These are phyloP conservation scores for Mortierella sp. DNA, from an alignment of 371 early-diverging fungal genomes.

Conservation along the genomic window DNA sequence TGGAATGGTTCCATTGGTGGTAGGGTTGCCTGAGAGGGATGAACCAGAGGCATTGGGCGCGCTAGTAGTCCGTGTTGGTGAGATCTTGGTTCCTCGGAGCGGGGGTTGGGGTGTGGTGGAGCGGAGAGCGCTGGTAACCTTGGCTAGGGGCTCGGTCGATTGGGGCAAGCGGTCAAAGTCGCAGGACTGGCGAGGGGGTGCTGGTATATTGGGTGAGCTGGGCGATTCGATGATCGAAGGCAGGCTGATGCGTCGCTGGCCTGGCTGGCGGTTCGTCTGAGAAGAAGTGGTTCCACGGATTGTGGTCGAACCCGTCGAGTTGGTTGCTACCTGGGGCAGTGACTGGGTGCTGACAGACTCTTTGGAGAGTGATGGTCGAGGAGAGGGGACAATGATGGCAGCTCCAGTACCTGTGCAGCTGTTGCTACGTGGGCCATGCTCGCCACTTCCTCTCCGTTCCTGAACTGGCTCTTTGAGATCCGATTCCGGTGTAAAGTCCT, in stretches of 20 bases:
- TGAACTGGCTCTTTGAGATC: conserved; percentile 24
- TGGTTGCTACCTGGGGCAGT: not conserved
- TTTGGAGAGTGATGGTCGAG: not conserved
- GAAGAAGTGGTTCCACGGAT: not conserved
- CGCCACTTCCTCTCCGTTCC: conserved; percentile 23
- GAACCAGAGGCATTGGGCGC: too few relatives aligned
- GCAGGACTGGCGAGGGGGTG: conserved; percentile 43
- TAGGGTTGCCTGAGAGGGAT: too few relatives aligned
- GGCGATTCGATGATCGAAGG: conserved; percentile 46
- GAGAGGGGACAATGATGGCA: not conserved
- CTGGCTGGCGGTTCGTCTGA: conserved; percentile 13
- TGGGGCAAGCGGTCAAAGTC: conserved; percentile 37
- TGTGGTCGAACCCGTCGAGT: not conserved
- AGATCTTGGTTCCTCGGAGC: too few relatives aligned
- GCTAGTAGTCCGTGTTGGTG: too few relatives aligned
- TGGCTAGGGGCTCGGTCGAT: conserved; percentile 44
- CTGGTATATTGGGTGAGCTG: conserved; percentile 22
- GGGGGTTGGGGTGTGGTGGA: conserved; percentile 7
- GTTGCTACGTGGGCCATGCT: not conserved
- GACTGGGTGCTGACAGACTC: conserved; percentile 30
- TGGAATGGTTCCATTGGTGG: too few relatives aligned
- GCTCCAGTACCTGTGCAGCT: conserved; percentile 14
- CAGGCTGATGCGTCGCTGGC: conserved; percentile 43
- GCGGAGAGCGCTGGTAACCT: conserved; percentile 21
- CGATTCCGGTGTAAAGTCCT: conserved; percentile 34